Base-by-base conservation (phyloP, 164 flowering plant genomes). In the Annona squamosa region DNA sequence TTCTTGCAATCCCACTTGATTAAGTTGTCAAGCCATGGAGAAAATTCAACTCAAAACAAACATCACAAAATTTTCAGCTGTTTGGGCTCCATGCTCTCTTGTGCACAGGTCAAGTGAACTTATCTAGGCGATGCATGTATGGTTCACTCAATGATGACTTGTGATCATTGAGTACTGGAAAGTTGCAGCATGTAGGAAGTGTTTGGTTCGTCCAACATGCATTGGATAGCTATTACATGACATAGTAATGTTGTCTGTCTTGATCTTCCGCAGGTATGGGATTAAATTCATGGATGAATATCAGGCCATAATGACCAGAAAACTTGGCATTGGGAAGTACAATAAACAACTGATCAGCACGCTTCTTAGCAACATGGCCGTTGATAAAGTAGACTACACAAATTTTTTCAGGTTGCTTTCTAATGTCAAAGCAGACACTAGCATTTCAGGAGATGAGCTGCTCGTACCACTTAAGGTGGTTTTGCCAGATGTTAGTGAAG, bases 221-320 rank as follows among this genome's bases (percentile, higher is more conserved):
- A 26, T 26, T 26, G 37, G 37, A 26, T 26, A 26, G 37, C 59
- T 52, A 52, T 52, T 57, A 9, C n/a, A 3, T 57, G 48, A 44
- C 43, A 10, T 66, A 66, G 43, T 42, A 7, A n/a, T 63, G 61
- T 7, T 3, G 19, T 63, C 43, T 43, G 45, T 3, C 46, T 72
- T 69, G 70, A 52, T 48, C 74, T 80, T 18, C 48, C 74, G 52
- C 90, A 96, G 99, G 82, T 93, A 96, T 77, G 98, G 98, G 45
- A 87, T 84, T 69, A 93, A 91, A 77, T 96, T 93, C 71, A 91
- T 96, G 99, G 99, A 96, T 68, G 97, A 96, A 19, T 96, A 96
- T 84, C 96, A 96, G 82, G 92, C 90, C 66, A 86, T 88, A 77
- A 90, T 93, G 98, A 93, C 97, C 59, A 85, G 71, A 78, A 96